Evolutionary conservation across 148 eudicot species (phyloP), one percentile per base, ranked within the genome.

Genomic region (Salicornia ramosissima): DNA sequence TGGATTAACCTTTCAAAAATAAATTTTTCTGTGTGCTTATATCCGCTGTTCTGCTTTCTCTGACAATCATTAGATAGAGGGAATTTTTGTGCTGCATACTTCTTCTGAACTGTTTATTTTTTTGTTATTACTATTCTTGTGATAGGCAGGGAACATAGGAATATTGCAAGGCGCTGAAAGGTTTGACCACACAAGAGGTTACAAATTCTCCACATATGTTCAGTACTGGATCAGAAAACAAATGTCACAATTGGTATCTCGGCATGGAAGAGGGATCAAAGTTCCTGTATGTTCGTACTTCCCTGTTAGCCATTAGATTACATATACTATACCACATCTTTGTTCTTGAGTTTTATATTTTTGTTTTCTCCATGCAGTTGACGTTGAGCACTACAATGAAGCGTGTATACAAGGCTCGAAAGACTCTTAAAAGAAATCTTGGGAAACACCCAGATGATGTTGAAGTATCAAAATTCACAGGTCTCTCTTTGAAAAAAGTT

Each of bases 211-310:
- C 12, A 92, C 96, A 25, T 89, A 92, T 47, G 96, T 87, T 56
- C 93, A 89, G 77, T 89, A 86, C 70, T 92, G 97, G 97, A 86
- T 92, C 64, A 79, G 89, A 78, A 92, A 87, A 69, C 83, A 90
- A 34, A 87, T 92, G 84, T 87, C 90, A 60, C 82, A 72, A 42
- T 46, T 92, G 73, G 87, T 89, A 16, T 83, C 90, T 43, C 82
- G 73, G 47, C 88, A 92, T 85, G 81, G 86, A 19, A 86, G 89
- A 79, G 97, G 91, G 59, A 75, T 89, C 28, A 83, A 87, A 78
- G 80, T 92, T 71, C 97, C 97, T 69, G 96, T 92, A 74, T 60
- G 79, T 71, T 57, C 11, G 24, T 28, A 15, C 0, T 12, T 6
- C 10, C 25, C 13, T 34, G 40, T 31, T 60, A 22, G 24, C 55